phyloP scores from a whole-genome alignment of 2,329 filamentous ascomycete genomes.

The Fusarium tricinctum region DNA sequence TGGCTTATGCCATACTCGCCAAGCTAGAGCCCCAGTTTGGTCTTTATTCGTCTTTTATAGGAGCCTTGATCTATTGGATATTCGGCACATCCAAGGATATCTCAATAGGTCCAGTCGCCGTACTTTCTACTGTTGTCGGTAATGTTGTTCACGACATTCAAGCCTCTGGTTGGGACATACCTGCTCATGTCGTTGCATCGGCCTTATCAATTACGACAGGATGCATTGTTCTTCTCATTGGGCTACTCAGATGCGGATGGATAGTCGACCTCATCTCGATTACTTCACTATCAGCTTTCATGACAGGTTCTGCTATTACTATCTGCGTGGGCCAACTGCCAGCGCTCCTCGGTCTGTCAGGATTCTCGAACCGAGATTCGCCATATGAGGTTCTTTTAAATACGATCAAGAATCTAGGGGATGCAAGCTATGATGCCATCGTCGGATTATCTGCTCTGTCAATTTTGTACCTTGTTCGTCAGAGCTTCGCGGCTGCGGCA shows the following conservation, averaged over 20 bases:
- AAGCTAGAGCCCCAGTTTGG: constrained; percentile 85
- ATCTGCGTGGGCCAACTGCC: constrained; percentile 89
- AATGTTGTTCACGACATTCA: constrained; percentile 79
- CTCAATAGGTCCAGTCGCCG: constrained; percentile 95
- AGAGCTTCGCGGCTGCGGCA: constrained; percentile 72
- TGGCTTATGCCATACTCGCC: constrained; percentile 93
- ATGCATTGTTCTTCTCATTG: constrained; percentile 81
- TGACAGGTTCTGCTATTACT: constrained; percentile 94
- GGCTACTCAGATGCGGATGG: constrained; percentile 85
- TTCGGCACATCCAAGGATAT: constrained; percentile 99
- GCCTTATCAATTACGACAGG: constrained; percentile 84
- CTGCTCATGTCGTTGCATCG: constrained; percentile 78
- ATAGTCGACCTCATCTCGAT: constrained; percentile 94
- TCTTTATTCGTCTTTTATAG: constrained; percentile 91
- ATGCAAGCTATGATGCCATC: constrained; percentile 81
- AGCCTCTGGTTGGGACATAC: constrained; percentile 68
- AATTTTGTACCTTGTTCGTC: constrained; percentile 83
- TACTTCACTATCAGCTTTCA: constrained; percentile 91
- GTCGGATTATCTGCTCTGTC: constrained; percentile 87
- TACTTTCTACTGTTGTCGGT: constrained; percentile 92
- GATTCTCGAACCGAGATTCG: constrained; percentile 79
- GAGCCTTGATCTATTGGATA: constrained; percentile 95
- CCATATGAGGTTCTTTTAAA: constrained; percentile 90
- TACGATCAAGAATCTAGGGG: constrained; percentile 78
- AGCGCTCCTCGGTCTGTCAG: constrained; percentile 81